Conservation (phyloP, 371 early-diverging fungal species). For the Mucor lusitanicus region DNA sequence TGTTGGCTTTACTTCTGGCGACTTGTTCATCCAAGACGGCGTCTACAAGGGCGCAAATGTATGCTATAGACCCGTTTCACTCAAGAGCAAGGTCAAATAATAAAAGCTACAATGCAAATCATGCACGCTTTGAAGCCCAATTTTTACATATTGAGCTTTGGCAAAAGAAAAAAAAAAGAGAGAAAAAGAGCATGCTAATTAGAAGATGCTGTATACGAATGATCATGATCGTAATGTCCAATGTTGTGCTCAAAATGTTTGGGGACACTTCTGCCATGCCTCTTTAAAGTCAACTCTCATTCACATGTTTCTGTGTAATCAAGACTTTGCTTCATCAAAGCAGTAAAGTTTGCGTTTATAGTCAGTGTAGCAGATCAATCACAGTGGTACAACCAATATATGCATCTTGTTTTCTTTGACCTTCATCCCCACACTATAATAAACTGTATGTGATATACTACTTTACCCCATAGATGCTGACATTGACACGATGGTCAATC, state of each 20-base stretch:
- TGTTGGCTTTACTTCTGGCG: constrained; percentile 64
- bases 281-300: neutral
- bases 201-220: too few relatives aligned
- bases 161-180: neutral
- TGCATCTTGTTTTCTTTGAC: neutral
- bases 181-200: too few relatives aligned
- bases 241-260: neutral
- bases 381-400: neutral
- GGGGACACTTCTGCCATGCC: neutral
- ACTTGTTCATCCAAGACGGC: constrained; percentile 70
- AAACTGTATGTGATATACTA: neutral
- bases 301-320: constrained; percentile 6
- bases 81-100: neutral
- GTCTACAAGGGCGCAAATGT: constrained; percentile 75
- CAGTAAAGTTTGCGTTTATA: neutral
- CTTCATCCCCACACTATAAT: neutral
- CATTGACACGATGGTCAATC: neutral
- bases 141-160: neutral
- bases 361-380: neutral
- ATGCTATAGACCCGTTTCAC: constrained; percentile 51
- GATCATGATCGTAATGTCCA: too few relatives aligned
- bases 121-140: too few relatives aligned
- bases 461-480: neutral
- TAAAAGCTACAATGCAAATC: too few relatives aligned
- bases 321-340: neutral